Evolutionary conservation across 164 flowering plant genomes (phyloP).

Genomic region (Echeveria elegans): DNA sequence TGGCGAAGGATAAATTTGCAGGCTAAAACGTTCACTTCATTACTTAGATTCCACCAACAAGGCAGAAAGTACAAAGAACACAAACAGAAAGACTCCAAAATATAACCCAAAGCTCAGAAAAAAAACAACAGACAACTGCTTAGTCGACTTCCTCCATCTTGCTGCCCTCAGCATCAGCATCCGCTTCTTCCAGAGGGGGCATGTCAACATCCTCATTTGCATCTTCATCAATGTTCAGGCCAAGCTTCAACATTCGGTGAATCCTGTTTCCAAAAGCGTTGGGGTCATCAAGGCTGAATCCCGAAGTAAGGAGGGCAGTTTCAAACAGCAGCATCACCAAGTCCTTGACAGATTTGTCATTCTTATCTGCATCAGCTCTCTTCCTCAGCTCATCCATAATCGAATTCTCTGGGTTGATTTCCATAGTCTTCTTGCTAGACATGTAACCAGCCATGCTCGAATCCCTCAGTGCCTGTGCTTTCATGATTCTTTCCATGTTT

Average conservation of each 20-base stretch:
- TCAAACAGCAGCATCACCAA: slow-evolving; percentile 32
- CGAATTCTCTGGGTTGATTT: slow-evolving; percentile 36
- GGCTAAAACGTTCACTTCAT: no score
- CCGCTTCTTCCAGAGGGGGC: slow-evolving; percentile 36
- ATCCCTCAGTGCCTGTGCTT: slow-evolving; percentile 38
- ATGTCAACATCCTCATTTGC: slow-evolving; percentile 34
- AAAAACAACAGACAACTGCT: not conserved
- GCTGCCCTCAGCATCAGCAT: slow-evolving; percentile 28
- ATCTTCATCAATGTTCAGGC: slow-evolving; percentile 42
- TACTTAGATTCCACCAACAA: no score
- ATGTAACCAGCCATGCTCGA: slow-evolving; percentile 38
- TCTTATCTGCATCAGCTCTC: slow-evolving; percentile 38
- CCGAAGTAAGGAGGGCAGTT: slow-evolving; percentile 37
- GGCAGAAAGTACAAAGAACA: no score
- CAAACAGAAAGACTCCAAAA: no score
- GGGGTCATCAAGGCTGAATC: slow-evolving; percentile 43
- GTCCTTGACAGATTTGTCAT: slow-evolving; percentile 38
- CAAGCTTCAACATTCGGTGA: slow-evolving; percentile 43
- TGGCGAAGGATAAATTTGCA: no score
- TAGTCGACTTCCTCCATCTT: slow-evolving; percentile 54
- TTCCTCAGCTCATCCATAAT: slow-evolving; percentile 41
- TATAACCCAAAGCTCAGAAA: no score
- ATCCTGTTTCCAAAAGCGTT: slow-evolving; percentile 38
- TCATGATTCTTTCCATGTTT: slow-evolving; percentile 57
- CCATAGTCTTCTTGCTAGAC: slow-evolving; percentile 43